These are phyloP conservation scores for Atkinsonella texensis DNA, from an alignment of 2,329 filamentous ascomycete species.

Conservation along the genomic window DNA sequence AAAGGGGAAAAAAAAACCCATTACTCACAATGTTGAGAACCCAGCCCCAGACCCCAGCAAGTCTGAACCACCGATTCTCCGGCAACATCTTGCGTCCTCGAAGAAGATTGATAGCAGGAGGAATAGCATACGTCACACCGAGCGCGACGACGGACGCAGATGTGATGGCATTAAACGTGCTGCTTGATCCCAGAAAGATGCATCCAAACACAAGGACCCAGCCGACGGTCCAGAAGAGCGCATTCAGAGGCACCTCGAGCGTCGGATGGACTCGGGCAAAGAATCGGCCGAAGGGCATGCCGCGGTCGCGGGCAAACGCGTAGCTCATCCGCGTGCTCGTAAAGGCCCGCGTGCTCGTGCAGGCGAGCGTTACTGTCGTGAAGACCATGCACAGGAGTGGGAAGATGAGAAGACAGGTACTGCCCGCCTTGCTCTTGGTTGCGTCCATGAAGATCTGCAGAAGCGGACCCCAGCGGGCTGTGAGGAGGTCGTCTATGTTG, in stretches of 20 bases:
- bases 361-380: slow-evolving; percentile 52
- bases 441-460: slow-evolving; percentile 54
- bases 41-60: slow-evolving; percentile 25
- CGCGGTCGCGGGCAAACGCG: slow-evolving; percentile 53
- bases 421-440: slow-evolving; percentile 48
- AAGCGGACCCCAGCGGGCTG: slow-evolving; percentile 43
- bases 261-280: slow-evolving; percentile 50
- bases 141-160: slow-evolving; percentile 63
- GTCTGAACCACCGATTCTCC: slow-evolving; percentile 26
- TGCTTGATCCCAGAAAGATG: slow-evolving; percentile 54
- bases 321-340: slow-evolving; percentile 56
- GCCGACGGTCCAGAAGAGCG: slow-evolving; percentile 46
- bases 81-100: slow-evolving; percentile 56
- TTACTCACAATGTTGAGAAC: slow-evolving; percentile 16
- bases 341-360: slow-evolving; percentile 49
- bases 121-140: slow-evolving; percentile 64
- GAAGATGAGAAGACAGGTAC: slow-evolving; percentile 54
- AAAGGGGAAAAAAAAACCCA: neutral
- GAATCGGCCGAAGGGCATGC: slow-evolving; percentile 49
- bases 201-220: slow-evolving; percentile 57
- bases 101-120: slow-evolving; percentile 55
- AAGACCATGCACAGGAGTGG: slow-evolving; percentile 54
- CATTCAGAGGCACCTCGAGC: slow-evolving; percentile 55
- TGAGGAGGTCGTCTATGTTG: slow-evolving; percentile 44
- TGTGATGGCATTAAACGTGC: slow-evolving; percentile 62